These are phyloP conservation scores for Marasmius tenuissimus DNA, from an alignment of 1,284 basidiomycete species.

Conservation along the genomic window DNA sequence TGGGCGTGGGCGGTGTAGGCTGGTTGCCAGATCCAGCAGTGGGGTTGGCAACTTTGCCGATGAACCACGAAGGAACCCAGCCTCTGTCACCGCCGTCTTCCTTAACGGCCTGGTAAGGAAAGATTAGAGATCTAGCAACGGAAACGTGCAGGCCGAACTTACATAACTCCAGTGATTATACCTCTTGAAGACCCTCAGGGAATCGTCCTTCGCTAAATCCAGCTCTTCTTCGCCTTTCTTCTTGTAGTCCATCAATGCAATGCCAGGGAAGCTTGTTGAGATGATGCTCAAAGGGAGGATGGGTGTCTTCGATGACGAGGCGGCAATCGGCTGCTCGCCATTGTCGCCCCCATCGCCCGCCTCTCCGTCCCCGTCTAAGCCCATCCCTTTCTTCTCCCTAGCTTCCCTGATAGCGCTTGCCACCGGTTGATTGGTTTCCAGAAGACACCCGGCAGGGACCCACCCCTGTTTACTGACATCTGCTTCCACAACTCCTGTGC, in stretches of 20 bases:
- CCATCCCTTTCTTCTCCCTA: slow-evolving; percentile 53
- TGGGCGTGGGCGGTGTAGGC: slow-evolving; percentile 60
- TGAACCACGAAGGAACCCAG: slow-evolving; percentile 89
- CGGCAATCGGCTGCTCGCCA: slow-evolving; percentile 36
- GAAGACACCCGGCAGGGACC: slow-evolving; percentile 91
- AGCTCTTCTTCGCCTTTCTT: slow-evolving; percentile 90
- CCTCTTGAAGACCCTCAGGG: slow-evolving; percentile 91
- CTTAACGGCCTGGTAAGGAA: slow-evolving; percentile 70
- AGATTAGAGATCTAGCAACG: slow-evolving; percentile 10
- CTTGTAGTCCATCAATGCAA: slow-evolving; percentile 94
- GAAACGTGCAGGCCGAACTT: slow-evolving; percentile 25
- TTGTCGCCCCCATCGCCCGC: slow-evolving; percentile 45
- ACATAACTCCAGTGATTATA: slow-evolving; percentile 98
- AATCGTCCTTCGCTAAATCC: slow-evolving; percentile 83
- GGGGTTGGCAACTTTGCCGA: slow-evolving; percentile 58
- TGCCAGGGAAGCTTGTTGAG: slow-evolving; percentile 90
- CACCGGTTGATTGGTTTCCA: slow-evolving; percentile 87
- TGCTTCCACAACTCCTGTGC: slow-evolving; percentile 76
- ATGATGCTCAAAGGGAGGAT: slow-evolving; percentile 88
- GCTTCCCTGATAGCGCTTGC: slow-evolving; percentile 78
- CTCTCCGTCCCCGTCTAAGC: slow-evolving; percentile 44
- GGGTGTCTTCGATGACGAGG: slow-evolving; percentile 61
- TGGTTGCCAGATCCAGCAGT: slow-evolving; percentile 34
- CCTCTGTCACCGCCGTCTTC: slow-evolving; percentile 86
- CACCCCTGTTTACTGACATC: slow-evolving; percentile 80